phyloP scores from a whole-genome alignment of 2,329 filamentous ascomycete species.

The Talaromyces atroroseus region DNA sequence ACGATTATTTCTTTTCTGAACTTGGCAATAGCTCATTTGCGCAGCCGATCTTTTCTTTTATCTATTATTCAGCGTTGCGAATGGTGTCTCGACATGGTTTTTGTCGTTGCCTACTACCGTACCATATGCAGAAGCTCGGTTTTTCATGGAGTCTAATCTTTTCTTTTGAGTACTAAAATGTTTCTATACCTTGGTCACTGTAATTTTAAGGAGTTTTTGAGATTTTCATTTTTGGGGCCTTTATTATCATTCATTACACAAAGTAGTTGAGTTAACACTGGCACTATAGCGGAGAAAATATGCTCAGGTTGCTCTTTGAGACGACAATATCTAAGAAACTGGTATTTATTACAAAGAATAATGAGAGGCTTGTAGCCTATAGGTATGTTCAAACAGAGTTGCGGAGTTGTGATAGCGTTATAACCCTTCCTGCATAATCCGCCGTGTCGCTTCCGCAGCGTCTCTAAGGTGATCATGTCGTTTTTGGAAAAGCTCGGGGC shows the following conservation, averaged over 20 bases:
- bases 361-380: background rate
- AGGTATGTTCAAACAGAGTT: background rate
- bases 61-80: constrained; percentile 1
- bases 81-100: background rate
- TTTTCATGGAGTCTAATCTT: background rate
- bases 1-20: background rate
- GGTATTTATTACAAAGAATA: background rate
- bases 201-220: constrained; percentile 30
- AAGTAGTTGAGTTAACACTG: no score
- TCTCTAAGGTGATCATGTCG: constrained; percentile 33
- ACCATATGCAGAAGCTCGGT: background rate
- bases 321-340: background rate
- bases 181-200: constrained; percentile 12
- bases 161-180: background rate
- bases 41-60: background rate
- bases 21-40: background rate
- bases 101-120: background rate
- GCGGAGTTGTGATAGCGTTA: background rate
- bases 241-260: background rate
- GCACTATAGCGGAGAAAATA: background rate
- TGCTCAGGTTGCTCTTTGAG: background rate
- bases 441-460: background rate
- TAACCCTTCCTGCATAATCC: background rate
- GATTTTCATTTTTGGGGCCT: constrained; percentile 9
- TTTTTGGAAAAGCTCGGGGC: constrained; percentile 27